Percentiles rank a stretch among this genome's conserved stretches.
Conservation (phyloP, 23 red algal species). For the Gracilariopsis chorda region DNA sequence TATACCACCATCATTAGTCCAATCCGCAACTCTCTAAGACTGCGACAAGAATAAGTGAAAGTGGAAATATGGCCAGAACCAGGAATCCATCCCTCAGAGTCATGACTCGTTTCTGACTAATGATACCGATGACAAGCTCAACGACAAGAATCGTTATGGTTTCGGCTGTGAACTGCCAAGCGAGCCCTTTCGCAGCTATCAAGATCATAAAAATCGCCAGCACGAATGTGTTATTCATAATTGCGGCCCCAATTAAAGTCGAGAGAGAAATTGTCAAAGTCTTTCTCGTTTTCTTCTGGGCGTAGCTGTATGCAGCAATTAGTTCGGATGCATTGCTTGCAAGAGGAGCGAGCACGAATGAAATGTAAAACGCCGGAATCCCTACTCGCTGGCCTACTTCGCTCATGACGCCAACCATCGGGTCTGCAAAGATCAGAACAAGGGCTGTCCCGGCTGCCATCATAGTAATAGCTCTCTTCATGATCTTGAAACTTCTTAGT, state of each 20-base stretch:
- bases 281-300: constrained; percentile 68
- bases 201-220: constrained; percentile 75
- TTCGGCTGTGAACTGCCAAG: constrained; percentile 80
- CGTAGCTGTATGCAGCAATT: constrained; percentile 58
- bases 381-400: constrained; percentile 64
- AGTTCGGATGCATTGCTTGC: constrained; percentile 77
- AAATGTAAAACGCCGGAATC: constrained; percentile 63
- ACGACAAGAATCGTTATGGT: constrained; percentile 65
- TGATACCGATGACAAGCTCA: constrained; percentile 41
- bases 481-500: constrained; percentile 32
- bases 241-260: constrained; percentile 70
- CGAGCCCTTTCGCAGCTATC: constrained; percentile 56
- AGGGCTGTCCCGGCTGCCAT: constrained; percentile 63
- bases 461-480: constrained; percentile 42
- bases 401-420: constrained; percentile 67
- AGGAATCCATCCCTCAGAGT: constrained; percentile 18
- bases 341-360: constrained; percentile 74
- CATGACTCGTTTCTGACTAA: constrained; percentile 41
- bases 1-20: constrained; percentile 35
- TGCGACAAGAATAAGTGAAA: constrained; percentile 40
- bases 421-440: constrained; percentile 76
- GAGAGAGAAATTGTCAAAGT: constrained; percentile 75
- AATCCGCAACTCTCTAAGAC: constrained; percentile 74
- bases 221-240: constrained; percentile 85
- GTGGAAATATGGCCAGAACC: constrained; percentile 49